Conservation (phyloP, 1,139 yeast species). For the Sugiyamaella pinicola region DNA sequence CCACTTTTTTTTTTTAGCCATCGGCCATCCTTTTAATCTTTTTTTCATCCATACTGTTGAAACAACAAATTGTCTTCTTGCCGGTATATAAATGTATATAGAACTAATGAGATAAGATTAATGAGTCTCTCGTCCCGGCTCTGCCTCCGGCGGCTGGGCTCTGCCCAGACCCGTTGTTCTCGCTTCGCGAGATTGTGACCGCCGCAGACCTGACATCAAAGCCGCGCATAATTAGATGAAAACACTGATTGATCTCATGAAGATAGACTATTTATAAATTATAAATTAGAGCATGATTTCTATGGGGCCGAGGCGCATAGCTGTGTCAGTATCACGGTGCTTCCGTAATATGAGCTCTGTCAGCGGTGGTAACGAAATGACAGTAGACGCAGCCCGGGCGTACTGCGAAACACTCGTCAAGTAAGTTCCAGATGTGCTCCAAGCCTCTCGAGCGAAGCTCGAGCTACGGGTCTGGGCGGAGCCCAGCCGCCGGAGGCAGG, state of each 20-base stretch:
- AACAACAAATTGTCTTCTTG: not conserved
- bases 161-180: too few species aligned
- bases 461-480: too few species aligned
- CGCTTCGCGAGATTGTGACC: too few species aligned
- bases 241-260: conserved; percentile 3
- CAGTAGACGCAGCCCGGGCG: conserved; percentile 21
- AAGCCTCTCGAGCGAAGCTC: too few species aligned
- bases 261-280: too few species aligned
- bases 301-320: not conserved
- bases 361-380: conserved; percentile 14
- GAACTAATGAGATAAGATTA: not conserved
- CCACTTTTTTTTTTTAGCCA: conserved; percentile 6
- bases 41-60: not conserved
- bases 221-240: not conserved
- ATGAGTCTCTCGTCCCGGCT: too few species aligned
- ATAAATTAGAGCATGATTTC: not conserved
- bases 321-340: not conserved
- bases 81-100: conserved; percentile 10
- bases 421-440: too few species aligned
- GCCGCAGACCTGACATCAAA: not conserved
- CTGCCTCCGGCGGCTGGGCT: too few species aligned
- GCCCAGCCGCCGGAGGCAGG: too few species aligned
- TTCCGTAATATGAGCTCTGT: not conserved
- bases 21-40: not conserved
- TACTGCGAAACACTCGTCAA: conserved; percentile 25